Percentiles rank a stretch among this genome's conserved stretches.
Evolutionary conservation across 352 stramenopile species (phyloP).

Genomic region (Poterioochromonas sp.): DNA sequence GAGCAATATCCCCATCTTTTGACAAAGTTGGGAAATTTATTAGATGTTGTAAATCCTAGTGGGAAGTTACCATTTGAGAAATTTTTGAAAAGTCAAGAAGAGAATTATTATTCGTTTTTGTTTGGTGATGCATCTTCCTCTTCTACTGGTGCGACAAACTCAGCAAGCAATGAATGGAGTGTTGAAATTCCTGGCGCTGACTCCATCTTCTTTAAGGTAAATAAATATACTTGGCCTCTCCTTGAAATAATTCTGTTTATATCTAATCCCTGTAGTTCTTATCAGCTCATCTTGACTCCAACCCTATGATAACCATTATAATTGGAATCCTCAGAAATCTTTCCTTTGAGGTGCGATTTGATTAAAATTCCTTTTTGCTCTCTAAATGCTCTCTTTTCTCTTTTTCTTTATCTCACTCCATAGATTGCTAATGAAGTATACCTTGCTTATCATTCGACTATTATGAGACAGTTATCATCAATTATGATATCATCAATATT

Average conservation of each 20-base stretch:
- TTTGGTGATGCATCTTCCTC: neutral
- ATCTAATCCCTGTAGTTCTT: neutral
- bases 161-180: neutral
- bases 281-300: neutral
- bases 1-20: neutral
- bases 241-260: neutral
- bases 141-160: neutral
- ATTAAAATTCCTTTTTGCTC: neutral
- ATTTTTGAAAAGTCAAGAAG: conserved; percentile 4
- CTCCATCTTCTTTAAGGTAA: neutral
- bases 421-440: neutral
- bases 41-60: neutral
- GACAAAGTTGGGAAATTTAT: neutral
- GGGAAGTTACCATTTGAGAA: neutral
- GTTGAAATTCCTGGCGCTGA: neutral
- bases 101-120: no score
- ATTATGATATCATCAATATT: neutral
- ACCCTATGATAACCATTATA: neutral
- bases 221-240: neutral
- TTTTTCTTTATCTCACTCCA: neutral
- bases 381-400: neutral
- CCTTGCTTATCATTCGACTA: neutral
- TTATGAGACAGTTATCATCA: neutral
- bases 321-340: neutral
- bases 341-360: neutral